phyloP scores from a whole-genome alignment of 495 filamentous ascomycete genomes.

The Aspergillus ostianus region DNA sequence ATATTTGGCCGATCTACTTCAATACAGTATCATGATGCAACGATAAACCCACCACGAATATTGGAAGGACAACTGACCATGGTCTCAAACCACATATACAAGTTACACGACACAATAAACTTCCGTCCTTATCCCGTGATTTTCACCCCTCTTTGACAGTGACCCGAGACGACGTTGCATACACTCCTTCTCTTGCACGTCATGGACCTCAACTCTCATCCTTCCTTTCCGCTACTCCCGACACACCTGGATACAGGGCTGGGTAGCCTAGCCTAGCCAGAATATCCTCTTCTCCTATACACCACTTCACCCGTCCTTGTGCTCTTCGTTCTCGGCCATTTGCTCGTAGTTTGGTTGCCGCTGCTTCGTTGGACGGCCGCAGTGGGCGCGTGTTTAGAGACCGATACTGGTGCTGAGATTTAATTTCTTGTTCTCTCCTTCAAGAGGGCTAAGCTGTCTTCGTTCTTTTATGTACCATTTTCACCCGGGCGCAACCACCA shows the following conservation, averaged over 20 bases:
- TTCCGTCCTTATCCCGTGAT: neutral
- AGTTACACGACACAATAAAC: neutral
- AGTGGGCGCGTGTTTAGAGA: too few relatives aligned
- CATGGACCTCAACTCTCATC: slow-evolving; percentile 19
- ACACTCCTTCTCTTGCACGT: slow-evolving; percentile 18
- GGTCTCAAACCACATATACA: neutral
- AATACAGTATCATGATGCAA: too few relatives aligned
- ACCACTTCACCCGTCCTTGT: neutral
- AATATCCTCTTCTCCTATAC: neutral
- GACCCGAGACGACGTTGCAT: slow-evolving; percentile 14
- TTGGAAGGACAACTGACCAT: neutral
- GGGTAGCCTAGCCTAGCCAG: neutral
- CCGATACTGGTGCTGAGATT: too few relatives aligned
- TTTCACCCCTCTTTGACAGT: neutral
- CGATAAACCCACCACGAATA: too few relatives aligned
- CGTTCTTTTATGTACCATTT: too few relatives aligned
- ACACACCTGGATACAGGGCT: neutral
- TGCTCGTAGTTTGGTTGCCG: neutral
- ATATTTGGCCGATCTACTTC: neutral
- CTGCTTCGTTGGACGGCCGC: neutral
- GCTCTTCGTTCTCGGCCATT: neutral
- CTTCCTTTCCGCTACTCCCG: slow-evolving; percentile 15
- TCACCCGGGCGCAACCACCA: too few relatives aligned
- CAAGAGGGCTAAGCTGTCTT: too few relatives aligned
- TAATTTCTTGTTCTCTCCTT: too few relatives aligned